Base-by-base conservation (phyloP, 1,284 basidiomycete species). In the Lentinus polychrous region DNA sequence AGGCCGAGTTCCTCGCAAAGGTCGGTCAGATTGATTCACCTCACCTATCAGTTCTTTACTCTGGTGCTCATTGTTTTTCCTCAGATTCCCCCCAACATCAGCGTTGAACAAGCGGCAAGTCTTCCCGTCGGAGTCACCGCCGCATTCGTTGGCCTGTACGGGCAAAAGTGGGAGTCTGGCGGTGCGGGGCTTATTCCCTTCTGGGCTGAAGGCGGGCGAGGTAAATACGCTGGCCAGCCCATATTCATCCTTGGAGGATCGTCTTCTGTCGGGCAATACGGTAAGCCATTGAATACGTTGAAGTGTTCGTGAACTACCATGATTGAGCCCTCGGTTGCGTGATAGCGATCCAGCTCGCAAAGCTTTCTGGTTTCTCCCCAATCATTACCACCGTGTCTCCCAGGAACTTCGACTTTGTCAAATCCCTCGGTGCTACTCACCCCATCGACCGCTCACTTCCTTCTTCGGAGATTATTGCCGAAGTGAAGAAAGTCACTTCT, bases 361-460 rank as follows among this genome's bases (percentile, higher is more conserved):
- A 66, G 49, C 54, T 75, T 8, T 71, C 74, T 0, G 76, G 76
- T 0, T 76, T 76, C 60, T 68, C 65, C 2, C 69, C 68, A 3
- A 74, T 78, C 49, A 69, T 78, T 49, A 64, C 72, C 8, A 76
- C 75, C 5, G 65, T 73, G 5, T 78, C 75, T 7, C 50, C 62
- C 7, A 65, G 68, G 48, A 72, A 79, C 56, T 55, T 57, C 1
- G 66, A 57, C 0, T 63, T 60, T 51, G 64, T 78, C 51, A 73
- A 73, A 54, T 66, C 66, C 2, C 65, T 76, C 14, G 77, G 78
- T 2, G 77, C 76, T 0, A 73, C 73, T 0, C 69, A 72, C 46
- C 61, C 74, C 48, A 56, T 79, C 49, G 70, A 58, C 49, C 47
- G 55, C 6, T 14, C 22, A n/a, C 42, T 45, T 1, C 31, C 47